Base-by-base conservation (phyloP, 345 rosid species). In the Bruguiera sexangula region DNA sequence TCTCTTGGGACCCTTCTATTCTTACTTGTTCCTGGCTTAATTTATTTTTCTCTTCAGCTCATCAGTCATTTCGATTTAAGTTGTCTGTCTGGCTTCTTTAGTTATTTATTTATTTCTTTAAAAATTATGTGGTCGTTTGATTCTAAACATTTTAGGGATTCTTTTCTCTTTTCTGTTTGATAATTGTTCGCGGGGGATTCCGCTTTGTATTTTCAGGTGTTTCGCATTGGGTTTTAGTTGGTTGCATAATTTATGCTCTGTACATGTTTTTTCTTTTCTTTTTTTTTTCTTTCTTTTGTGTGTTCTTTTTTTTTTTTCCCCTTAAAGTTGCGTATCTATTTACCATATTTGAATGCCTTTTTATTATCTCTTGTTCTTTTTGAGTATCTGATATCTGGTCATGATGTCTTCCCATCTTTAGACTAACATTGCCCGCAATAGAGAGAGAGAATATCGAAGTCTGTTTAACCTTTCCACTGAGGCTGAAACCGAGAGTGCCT, bases 1-100 rank as follows among this genome's bases (percentile, higher is more conserved):
- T 68, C 55, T 50, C 51, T 21, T 18, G 27, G 11, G 37, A 21
- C 6, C 11, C 22, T 2, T 65, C 60, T 11, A 5, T 6, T 56
- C 60, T 56, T 56, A 13, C 3, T 56, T 56, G 15, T 22, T 11
- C 60, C 30, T 9, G 18, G 10, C 60, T 9, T 20, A 24, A 8
- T 5, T 55, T 8, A 9, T 39, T 39, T 3, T 15, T 39, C 46
- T 39, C 3, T 39, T 39, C 46, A 39, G 46, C 10, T 39, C 15
- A 39, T 1, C 29, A 4, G 3, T 39, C 13, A 9, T 39, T 39
- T 39, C 15, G 13, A 39, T 39, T 39, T 39, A 39, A 10, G 15
- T 10, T 39, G 46, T 2, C 6, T 29, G 31, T 58, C 6, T 60
- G 29, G 26, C 65, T 60, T 37, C 32, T 74, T 74, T 59, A 64